phyloP scores from a whole-genome alignment of 495 filamentous ascomycete genomes.

The Trichoderma gamsii region DNA sequence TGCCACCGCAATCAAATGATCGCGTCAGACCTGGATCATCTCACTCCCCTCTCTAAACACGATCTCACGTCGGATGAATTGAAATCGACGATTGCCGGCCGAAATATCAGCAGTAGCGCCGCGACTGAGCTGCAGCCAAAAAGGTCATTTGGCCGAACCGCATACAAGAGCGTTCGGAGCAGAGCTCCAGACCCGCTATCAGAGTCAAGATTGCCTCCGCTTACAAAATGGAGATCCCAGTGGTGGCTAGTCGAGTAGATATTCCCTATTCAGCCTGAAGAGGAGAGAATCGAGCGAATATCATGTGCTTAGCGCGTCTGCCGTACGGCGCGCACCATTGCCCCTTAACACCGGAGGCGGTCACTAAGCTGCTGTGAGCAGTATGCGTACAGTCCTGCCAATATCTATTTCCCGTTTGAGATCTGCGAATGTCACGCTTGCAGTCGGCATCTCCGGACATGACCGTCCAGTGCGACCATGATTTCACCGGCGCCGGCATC shows the following conservation, averaged over 20 bases:
- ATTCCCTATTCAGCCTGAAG: neutral
- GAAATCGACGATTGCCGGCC: constrained; percentile 10
- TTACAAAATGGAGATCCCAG: neutral
- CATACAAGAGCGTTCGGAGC: neutral
- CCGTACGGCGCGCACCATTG: neutral
- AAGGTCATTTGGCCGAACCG: constrained; percentile 10
- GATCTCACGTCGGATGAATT: constrained; percentile 12
- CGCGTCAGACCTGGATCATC: constrained; percentile 9
- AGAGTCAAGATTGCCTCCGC: neutral
- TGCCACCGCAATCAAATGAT: neutral
- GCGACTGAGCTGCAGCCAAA: neutral
- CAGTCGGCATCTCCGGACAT: constrained; percentile 12
- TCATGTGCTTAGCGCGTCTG: neutral
- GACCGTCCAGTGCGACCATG: neutral
- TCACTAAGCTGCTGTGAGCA: neutral
- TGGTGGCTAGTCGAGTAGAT: neutral
- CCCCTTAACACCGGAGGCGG: constrained; percentile 7
- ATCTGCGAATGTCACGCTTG: neutral
- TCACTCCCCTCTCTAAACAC: neutral
- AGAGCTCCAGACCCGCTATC: no score
- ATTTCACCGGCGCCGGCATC: neutral
- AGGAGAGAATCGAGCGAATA: neutral
- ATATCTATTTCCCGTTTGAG: neutral
- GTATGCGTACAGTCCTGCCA: neutral
- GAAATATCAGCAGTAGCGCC: neutral